Conservation (phyloP, 140 eudicot genomes). For the Artemisia princeps region DNA sequence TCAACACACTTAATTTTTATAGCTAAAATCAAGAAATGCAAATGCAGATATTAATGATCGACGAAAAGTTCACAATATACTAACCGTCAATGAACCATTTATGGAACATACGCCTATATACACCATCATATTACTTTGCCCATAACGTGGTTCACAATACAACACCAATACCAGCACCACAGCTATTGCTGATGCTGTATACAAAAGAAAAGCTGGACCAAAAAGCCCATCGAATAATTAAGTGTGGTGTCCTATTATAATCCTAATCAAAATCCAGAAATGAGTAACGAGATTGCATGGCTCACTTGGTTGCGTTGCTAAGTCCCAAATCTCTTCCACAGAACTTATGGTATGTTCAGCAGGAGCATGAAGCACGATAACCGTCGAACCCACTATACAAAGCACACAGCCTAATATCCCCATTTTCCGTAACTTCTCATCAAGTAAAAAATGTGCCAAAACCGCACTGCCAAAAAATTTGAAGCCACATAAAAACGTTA, state of each 20-base stretch:
- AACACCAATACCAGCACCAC: constrained; percentile 69
- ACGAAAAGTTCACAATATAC: constrained; percentile 27
- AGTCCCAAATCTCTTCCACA: constrained; percentile 69
- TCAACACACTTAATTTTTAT: neutral
- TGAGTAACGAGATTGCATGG: constrained; percentile 13
- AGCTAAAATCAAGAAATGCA: neutral
- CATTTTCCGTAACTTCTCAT: constrained; percentile 53
- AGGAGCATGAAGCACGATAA: constrained; percentile 82
- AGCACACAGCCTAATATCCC: constrained; percentile 69
- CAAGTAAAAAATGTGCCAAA: constrained; percentile 61
- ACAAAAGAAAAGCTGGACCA: constrained; percentile 63
- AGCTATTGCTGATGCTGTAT: constrained; percentile 72
- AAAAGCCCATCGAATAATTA: constrained; percentile 4
- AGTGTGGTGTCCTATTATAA: neutral
- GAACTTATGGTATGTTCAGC: constrained; percentile 52
- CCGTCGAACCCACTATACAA: constrained; percentile 64
- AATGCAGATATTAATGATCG: neutral
- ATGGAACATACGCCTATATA: constrained; percentile 87
- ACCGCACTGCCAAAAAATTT: constrained; percentile 46
- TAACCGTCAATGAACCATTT: constrained; percentile 82
- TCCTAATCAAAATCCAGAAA: neutral
- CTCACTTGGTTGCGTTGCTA: constrained; percentile 73
- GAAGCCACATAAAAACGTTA: neutral
- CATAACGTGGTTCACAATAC: constrained; percentile 73
- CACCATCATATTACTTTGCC: constrained; percentile 78